Evolutionary conservation across 164 flowering plant genomes (phyloP).

Genomic region (Vitis amurensis): DNA sequence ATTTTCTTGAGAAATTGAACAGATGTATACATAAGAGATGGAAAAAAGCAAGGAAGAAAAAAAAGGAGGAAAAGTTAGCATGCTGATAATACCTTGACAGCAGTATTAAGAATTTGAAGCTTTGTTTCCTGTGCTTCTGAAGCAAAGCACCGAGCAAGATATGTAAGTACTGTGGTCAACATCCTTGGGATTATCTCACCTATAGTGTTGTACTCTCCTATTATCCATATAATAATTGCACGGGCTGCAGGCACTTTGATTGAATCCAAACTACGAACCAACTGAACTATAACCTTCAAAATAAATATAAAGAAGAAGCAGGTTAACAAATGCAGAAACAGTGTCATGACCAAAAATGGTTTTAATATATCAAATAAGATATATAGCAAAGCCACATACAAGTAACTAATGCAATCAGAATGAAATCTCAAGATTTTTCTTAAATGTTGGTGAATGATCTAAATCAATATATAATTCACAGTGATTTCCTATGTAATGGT

Average conservation of each 20-base stretch:
- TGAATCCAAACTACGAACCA: constrained; percentile 78
- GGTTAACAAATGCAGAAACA: neutral
- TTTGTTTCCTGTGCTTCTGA: constrained; percentile 79
- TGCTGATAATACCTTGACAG: constrained; percentile 57
- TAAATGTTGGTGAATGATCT: no score
- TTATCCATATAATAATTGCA: constrained; percentile 84
- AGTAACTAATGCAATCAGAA: no score
- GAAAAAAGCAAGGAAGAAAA: neutral
- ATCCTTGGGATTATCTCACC: constrained; percentile 67
- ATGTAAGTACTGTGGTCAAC: constrained; percentile 56
- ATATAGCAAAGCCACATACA: constrained; percentile 1
- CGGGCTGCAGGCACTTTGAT: constrained; percentile 86
- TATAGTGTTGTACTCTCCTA: constrained; percentile 76
- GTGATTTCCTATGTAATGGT: no score
- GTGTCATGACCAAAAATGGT: neutral
- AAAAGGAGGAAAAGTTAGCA: no score
- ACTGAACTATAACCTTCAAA: constrained; percentile 69
- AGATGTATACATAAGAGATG: neutral
- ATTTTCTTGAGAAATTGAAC: neutral
- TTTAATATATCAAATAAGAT: neutral
- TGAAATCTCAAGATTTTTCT: no score
- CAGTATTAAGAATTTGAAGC: constrained; percentile 81
- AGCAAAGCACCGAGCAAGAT: constrained; percentile 75
- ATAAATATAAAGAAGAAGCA: constrained; percentile 3
- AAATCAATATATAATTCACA: no score